phyloP scores from a whole-genome alignment of 768 basidiomycete species.

The Lepiota brunneoincarnata region DNA sequence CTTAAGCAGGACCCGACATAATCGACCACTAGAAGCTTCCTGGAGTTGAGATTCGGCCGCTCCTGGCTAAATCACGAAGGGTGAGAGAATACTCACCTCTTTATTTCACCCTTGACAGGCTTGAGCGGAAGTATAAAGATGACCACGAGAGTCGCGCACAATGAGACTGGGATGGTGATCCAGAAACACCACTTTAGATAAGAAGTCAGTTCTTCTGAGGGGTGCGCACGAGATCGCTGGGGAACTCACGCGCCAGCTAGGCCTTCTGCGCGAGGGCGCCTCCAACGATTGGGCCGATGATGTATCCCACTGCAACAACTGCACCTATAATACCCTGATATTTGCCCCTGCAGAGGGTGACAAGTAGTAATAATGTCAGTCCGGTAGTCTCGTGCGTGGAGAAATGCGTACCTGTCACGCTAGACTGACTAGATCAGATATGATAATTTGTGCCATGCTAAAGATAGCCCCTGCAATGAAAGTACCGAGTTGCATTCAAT shows the following conservation, averaged over 20 bases:
- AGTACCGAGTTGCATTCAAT: too few relatives aligned
- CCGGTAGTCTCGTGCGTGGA: background rate
- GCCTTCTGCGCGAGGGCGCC: conserved; percentile 61
- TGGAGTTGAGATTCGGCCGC: conserved; percentile 18
- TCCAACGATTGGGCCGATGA: conserved; percentile 66
- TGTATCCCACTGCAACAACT: conserved; percentile 55
- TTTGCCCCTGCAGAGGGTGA: conserved; percentile 48
- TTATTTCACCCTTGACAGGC: conserved; percentile 58
- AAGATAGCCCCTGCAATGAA: conserved; percentile 48
- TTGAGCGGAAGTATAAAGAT: conserved; percentile 67
- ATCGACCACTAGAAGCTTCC: conserved; percentile 65
- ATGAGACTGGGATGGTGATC: conserved; percentile 63
- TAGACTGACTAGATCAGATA: conserved; percentile 70
- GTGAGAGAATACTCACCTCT: conserved; percentile 30
- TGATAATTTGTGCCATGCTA: conserved; percentile 68
- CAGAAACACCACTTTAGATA: conserved; percentile 67
- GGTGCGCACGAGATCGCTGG: background rate
- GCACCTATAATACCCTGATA: conserved; percentile 75
- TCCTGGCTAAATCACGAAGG: background rate
- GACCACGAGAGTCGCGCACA: conserved; percentile 52
- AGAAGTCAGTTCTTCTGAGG: background rate
- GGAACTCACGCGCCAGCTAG: conserved; percentile 54
- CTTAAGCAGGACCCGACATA: conserved; percentile 60
- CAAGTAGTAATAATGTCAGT: background rate
- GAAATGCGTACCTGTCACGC: conserved; percentile 49